Percentiles rank a stretch among this genome's conserved stretches.
Evolutionary conservation across 371 early-diverging fungal species (phyloP).

Genomic region (Mucor circinelloides): DNA sequence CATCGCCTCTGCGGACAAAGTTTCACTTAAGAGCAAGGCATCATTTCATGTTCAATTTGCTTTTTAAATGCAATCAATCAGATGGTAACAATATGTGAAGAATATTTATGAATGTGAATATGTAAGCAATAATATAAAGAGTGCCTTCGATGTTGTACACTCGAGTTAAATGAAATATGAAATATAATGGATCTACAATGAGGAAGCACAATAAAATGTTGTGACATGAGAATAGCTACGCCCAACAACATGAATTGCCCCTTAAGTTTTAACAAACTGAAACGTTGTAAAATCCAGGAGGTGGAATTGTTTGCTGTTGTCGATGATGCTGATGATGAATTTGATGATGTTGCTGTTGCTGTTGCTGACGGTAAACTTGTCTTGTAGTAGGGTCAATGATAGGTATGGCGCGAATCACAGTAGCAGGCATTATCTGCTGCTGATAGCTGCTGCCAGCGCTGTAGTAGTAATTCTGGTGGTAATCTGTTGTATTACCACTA

Average conservation of each 20-base stretch:
- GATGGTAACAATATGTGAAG: not conserved
- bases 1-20: not conserved
- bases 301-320: constrained; percentile 6
- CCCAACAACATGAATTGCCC: not conserved
- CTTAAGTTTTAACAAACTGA: constrained; percentile 10
- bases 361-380: constrained; percentile 13
- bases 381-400: constrained; percentile 15
- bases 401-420: constrained; percentile 7
- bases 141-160: not conserved
- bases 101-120: not conserved
- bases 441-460: not conserved
- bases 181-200: not conserved
- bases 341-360: not conserved
- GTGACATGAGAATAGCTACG: not conserved
- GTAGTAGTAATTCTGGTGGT: not conserved
- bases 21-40: not conserved
- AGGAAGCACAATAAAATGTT: not conserved
- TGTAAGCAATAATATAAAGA: not conserved
- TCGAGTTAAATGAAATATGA: not conserved
- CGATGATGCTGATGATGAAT: not conserved
- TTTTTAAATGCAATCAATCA: not conserved
- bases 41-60: no score
- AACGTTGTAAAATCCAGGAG: constrained; percentile 23
- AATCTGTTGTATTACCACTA: not conserved
- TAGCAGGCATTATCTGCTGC: not conserved